phyloP scores from a whole-genome alignment of 2,329 filamentous ascomycete species.

The Fusarium sp. region DNA sequence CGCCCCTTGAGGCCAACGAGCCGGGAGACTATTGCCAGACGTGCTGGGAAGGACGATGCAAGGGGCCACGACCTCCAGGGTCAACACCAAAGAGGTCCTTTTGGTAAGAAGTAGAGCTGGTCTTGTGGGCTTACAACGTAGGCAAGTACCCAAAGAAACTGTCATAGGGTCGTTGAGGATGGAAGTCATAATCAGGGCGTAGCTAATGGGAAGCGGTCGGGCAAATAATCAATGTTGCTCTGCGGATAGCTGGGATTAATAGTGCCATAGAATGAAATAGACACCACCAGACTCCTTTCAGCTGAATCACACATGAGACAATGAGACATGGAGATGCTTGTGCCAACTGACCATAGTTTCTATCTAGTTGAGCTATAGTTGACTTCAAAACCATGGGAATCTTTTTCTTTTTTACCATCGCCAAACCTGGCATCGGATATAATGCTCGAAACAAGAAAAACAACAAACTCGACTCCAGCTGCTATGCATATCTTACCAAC shows the following conservation, averaged over 20 bases:
- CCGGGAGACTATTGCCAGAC: conserved; percentile 40
- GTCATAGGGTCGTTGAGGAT: background rate
- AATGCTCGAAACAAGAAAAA: conserved; percentile 20
- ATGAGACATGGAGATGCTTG: background rate
- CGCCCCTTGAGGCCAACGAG: conserved; percentile 13
- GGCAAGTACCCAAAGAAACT: background rate
- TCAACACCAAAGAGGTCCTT: conserved; percentile 23
- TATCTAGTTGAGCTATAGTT: conserved; percentile 21
- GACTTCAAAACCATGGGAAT: conserved; percentile 25
- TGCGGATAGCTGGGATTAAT: conserved; percentile 10
- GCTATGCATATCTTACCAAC: conserved; percentile 43
- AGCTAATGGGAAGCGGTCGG: background rate
- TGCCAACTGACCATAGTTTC: conserved; percentile 16
- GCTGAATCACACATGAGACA: background rate
- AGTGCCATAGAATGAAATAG: background rate
- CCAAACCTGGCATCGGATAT: conserved; percentile 26
- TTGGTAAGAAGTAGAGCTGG: conserved; percentile 22
- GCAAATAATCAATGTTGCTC: conserved; percentile 10
- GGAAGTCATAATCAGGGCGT: background rate
- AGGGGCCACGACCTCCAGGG: conserved; percentile 25
- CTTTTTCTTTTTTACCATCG: conserved; percentile 22
- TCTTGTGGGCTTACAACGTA: background rate
- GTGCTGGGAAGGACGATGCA: conserved; percentile 41
- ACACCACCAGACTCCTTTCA: background rate
- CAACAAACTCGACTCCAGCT: conserved; percentile 34